Base-by-base conservation (phyloP, 306 rosid species). In the Clitoria ternatea region DNA sequence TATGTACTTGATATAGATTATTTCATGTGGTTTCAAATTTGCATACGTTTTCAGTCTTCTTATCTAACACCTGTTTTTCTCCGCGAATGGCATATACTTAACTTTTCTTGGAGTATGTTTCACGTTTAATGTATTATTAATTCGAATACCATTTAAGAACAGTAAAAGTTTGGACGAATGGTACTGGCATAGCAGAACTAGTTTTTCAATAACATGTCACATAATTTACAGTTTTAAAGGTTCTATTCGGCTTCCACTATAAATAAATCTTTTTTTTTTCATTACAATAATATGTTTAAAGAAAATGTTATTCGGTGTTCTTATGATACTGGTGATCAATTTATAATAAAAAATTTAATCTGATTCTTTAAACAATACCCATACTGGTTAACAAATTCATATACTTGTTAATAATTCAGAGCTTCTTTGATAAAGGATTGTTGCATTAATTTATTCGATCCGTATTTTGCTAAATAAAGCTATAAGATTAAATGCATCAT, bases 401-500 rank as follows among this genome's bases (percentile, higher is more conserved):
- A n/a, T n/a, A n/a, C n/a, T n/a, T n/a, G n/a, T n/a, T n/a, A n/a
- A 40, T 40, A 63, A 52, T 63, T 39, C 4, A 39, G 56, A 74
- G 50, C n/a, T 47, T 56, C 18, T 52, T 61, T 63, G 47, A 53
- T 18, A 40, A 40, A 62, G 45, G 44, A 56, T 70, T 61, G 19
- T 19, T 50, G 18, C n/a, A n/a, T n/a, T n/a, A n/a, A n/a, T n/a
- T n/a, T 26, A 35, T 27, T 68, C 53, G 74, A 47, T n/a, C n/a
- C 68, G 26, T 18, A 4, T 48, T 66, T 9, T 45, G 4, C 18
- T 11, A 36, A 64, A 56, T 23, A 63, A 72, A 72, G 77, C 72
- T 50, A 29, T 13, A 36, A 45, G 48, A 74, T 49, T 63, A 80
- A 74, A 47, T 80, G 76, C 73, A 72, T 80, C 47, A 72, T 47